Evolutionary conservation across 2,329 filamentous ascomycete species (phyloP), one percentile per base, ranked within the genome.

Genomic region (Alternaria arborescens): DNA sequence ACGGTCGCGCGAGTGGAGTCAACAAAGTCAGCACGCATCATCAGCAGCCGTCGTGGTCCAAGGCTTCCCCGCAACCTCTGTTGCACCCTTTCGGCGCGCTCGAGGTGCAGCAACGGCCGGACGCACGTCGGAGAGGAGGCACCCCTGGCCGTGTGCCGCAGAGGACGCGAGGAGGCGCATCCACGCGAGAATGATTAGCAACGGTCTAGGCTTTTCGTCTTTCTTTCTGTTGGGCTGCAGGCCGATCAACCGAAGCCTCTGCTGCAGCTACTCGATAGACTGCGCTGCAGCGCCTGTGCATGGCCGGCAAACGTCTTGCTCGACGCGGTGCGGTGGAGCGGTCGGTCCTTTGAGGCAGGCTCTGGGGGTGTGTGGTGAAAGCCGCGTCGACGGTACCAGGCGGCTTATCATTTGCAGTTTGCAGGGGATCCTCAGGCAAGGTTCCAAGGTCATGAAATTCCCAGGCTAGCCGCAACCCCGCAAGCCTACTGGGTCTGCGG

Each of bases 151-250:
- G 12, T 4, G 18, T 26, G n/a, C 18, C 20, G 50, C 55, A 16
- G 34, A 40, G 48, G 48, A 52, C 30, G 47, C 30, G 51, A 40
- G 11, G 26, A 32, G 32, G 55, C 26, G 60, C 22, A 26, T 28
- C 55, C 57, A 58, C 53, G 61, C 43, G 52, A 55, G 46, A 28
- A 38, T n/a, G 46, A 44, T 30, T 44, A 47, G 62, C 62, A 61
- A 43, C 52, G 62, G 60, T 66, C 65, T 52, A 67, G 65, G 58
- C 62, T 56, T 52, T 16, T 16, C 32, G 41, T 52, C 36, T 43
- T 44, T 44, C 24, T 50, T 58, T 61, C 40, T 63, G 62, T 67
- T 65, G 65, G 62, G 60, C 63, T 64, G 65, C 58, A 61, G 58
- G 62, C 62, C 62, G 64, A 67, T 67, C 58, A 61, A 28, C 61